Evolutionary conservation across 78 protist species (phyloP), one percentile per base, ranked within the genome.

Genomic region (Andalucia godoyi): DNA sequence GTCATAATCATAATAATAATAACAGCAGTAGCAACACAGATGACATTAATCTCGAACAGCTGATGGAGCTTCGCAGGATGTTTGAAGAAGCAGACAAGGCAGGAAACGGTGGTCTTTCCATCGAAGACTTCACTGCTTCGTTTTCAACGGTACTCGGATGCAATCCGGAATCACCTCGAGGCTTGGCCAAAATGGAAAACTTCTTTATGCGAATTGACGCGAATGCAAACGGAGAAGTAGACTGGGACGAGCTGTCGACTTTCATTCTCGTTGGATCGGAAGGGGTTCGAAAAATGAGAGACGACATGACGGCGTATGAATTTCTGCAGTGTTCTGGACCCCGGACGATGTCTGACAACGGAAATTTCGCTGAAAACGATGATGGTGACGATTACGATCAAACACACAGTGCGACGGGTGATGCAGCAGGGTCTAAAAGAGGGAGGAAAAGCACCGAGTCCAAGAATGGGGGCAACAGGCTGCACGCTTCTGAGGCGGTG

Each of bases 171-270:
- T n/a, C n/a, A n/a, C 5, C 27, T 18, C 0, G 5, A 18, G 30
- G 33, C n/a, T 18, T 13, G 52, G 74, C 8, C 17, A 50, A 69
- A 17, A 39, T 69, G 21, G 23, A 33, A 4, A 30, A 38, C 25
- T 43, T 64, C 38, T 75, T 65, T 61, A 40, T 45, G 60, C 47
- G 42, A 9, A 65, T 75, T 27, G 80, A 75, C 57, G 80, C 80
- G 34, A 66, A 65, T 39, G 37, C 46, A 15, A 68, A 75, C 52
- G 75, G 74, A 12, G 21, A 38, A 6, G 66, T 75, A 10, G 80
- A 75, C n/a, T 75, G 80, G 80, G 72, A 75, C 40, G 80, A 75
- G 61, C 66, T 75, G 51, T 29, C 46, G 36, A 10, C 64, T 0
- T 66, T 43, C 57, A 45, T 60, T 15, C 64, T 58, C 43, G 27